phyloP scores from a whole-genome alignment of 306 rosid species.

The Cucurbita moschata region DNA sequence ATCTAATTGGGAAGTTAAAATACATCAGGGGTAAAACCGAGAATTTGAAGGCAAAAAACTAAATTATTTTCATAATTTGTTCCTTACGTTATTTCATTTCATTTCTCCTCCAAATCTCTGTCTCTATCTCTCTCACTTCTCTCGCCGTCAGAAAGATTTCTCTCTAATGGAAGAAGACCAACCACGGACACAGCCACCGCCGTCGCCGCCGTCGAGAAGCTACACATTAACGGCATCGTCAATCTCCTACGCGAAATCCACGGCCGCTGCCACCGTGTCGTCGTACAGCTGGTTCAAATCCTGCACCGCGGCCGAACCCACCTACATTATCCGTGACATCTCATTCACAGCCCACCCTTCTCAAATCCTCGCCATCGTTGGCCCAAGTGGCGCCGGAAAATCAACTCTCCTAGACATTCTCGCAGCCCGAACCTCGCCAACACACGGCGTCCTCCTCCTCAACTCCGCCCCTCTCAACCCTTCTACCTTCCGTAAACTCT shows the following conservation, averaged over 20 bases:
- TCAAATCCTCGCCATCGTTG: constrained; percentile 73
- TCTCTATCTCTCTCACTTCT: not conserved
- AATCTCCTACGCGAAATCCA: constrained; percentile 58
- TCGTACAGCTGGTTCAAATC: constrained; percentile 32
- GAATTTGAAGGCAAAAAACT: too few species aligned
- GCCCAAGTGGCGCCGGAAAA: constrained; percentile 94
- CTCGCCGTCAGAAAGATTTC: not conserved
- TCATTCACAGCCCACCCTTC: constrained; percentile 57
- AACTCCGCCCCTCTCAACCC: constrained; percentile 59
- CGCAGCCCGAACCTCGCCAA: constrained; percentile 55
- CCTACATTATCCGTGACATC: constrained; percentile 52
- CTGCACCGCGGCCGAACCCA: constrained; percentile 35
- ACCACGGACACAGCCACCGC: constrained; percentile 2
- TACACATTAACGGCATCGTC: constrained; percentile 55
- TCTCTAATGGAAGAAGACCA: constrained; percentile 36
- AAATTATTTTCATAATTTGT: too few species aligned
- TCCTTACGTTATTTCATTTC: not conserved
- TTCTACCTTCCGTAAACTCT: constrained; percentile 69
- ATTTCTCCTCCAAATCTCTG: not conserved
- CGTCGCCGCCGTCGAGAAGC: constrained; percentile 14
- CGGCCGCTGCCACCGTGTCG: constrained; percentile 14
- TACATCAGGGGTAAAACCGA: too few species aligned
- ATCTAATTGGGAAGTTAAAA: too few species aligned
- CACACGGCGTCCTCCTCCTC: constrained; percentile 44
- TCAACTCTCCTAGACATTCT: constrained; percentile 87